A percentile compares a stretch with the other conserved stretches of the same genome.
phyloP scores from a whole-genome alignment of 495 filamentous ascomycete genomes.

The Achaetomiella virescens region DNA sequence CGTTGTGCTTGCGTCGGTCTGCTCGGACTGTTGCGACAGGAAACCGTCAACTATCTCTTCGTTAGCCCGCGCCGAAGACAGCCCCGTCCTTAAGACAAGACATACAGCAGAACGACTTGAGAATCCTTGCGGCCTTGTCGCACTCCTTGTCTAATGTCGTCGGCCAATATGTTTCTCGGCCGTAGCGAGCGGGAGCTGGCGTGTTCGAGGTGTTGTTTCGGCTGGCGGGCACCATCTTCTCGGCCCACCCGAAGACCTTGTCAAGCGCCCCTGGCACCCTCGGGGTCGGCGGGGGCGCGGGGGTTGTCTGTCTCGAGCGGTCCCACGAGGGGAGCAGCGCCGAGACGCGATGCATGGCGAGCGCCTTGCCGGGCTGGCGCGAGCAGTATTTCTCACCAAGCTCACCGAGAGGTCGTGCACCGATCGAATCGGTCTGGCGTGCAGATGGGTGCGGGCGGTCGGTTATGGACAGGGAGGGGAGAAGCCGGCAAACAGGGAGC shows the following conservation, averaged over 20 bases:
- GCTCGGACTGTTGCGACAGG: constrained; percentile 32
- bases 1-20: constrained; percentile 15
- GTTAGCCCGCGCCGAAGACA: not conserved
- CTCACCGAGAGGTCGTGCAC: not conserved
- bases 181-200: constrained; percentile 44
- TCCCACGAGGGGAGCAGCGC: constrained; percentile 47
- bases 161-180: constrained; percentile 69
- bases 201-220: constrained; percentile 42
- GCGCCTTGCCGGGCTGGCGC: constrained; percentile 9
- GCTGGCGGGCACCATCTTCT: constrained; percentile 36
- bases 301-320: constrained; percentile 29
- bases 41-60: constrained; percentile 40
- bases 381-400: constrained; percentile 9
- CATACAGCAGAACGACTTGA: constrained; percentile 73
- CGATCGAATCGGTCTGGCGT: not conserved
- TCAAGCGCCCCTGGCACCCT: constrained; percentile 27
- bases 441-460: not conserved
- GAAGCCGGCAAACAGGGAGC: not conserved
- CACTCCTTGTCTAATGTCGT: constrained; percentile 73
- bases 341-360: constrained; percentile 47
- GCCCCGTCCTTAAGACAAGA: not conserved
- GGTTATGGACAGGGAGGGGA: not conserved
- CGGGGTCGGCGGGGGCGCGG: constrained; percentile 15
- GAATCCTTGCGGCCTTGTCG: constrained; percentile 79
- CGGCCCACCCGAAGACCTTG: constrained; percentile 43